phyloP scores from a whole-genome alignment of 2,329 filamentous ascomycete species.

The Gaeumannomyces tritici region DNA sequence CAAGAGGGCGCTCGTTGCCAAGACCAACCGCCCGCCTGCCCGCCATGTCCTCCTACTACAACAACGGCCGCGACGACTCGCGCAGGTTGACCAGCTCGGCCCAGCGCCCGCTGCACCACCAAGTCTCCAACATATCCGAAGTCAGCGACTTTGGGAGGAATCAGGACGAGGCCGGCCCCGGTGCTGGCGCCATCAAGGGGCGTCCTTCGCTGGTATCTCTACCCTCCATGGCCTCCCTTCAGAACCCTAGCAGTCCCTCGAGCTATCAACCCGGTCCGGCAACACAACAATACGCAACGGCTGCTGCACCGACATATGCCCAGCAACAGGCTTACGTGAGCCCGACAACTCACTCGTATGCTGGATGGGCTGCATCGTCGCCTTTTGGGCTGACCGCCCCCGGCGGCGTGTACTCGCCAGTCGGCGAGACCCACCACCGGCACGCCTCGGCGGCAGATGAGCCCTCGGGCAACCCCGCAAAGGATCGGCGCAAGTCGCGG shows the following conservation, averaged over 20 bases:
- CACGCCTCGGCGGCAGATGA: neutral
- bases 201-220: conserved; percentile 30
- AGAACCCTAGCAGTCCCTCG: conserved; percentile 1
- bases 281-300: neutral
- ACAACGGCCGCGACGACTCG: neutral
- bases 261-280: neutral
- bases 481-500: neutral
- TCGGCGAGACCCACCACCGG: neutral
- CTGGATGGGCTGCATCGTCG: neutral
- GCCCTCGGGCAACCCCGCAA: neutral
- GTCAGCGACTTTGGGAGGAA: conserved; percentile 16
- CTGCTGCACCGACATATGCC: neutral
- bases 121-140: conserved; percentile 20
- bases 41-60: neutral
- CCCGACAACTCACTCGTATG: neutral
- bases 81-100: neutral
- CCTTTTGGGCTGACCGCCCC: neutral
- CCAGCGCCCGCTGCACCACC: conserved; percentile 3
- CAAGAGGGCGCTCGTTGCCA: neutral
- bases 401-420: neutral
- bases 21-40: neutral
- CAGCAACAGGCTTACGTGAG: neutral
- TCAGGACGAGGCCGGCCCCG: conserved; percentile 40
- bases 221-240: conserved; percentile 15
- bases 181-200: conserved; percentile 11